Conservation (phyloP, 2,329 filamentous ascomycete genomes). For the Nigrospora sphaerica region DNA sequence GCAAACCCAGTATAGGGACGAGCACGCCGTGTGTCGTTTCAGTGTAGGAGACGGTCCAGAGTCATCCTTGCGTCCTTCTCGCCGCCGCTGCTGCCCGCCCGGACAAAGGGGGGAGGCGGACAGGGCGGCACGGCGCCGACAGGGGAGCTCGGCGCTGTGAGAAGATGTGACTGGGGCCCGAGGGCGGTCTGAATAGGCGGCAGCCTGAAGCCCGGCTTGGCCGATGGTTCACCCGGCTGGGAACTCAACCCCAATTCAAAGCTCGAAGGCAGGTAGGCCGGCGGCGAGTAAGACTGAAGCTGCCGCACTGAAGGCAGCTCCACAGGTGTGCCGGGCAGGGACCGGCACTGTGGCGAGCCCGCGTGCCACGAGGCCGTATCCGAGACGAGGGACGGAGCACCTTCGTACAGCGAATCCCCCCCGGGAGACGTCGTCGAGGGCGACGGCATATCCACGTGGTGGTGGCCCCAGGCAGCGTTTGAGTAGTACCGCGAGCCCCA, state of each 20-base stretch:
- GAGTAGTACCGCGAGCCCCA: slow-evolving; percentile 6
- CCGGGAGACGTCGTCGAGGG: slow-evolving; percentile 37
- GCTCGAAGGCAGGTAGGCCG: not conserved
- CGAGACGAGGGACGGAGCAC: slow-evolving; percentile 63
- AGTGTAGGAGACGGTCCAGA: slow-evolving; percentile 3
- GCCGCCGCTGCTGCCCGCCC: not conserved
- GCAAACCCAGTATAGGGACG: too few relatives aligned
- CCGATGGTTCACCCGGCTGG: not conserved
- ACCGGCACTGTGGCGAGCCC: slow-evolving; percentile 42
- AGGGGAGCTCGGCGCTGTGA: slow-evolving; percentile 28
- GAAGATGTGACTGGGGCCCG: slow-evolving; percentile 12
- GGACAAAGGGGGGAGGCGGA: not conserved
- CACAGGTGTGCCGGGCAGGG: slow-evolving; percentile 27
- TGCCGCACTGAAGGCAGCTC: slow-evolving; percentile 29
- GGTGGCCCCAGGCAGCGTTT: slow-evolving; percentile 7
- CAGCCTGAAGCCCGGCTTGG: slow-evolving; percentile 3
- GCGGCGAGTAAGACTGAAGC: slow-evolving; percentile 6
- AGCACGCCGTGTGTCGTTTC: not conserved
- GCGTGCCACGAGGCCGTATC: slow-evolving; percentile 60
- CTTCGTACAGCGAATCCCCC: slow-evolving; percentile 36
- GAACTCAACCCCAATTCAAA: not conserved
- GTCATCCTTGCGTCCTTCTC: slow-evolving; percentile 6
- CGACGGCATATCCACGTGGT: slow-evolving; percentile 19
- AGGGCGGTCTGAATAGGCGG: slow-evolving; percentile 21
- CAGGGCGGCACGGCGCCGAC: slow-evolving; percentile 5